Evolutionary conservation across 2,329 filamentous ascomycete species (phyloP).

Genomic region (Aspergillus felis): DNA sequence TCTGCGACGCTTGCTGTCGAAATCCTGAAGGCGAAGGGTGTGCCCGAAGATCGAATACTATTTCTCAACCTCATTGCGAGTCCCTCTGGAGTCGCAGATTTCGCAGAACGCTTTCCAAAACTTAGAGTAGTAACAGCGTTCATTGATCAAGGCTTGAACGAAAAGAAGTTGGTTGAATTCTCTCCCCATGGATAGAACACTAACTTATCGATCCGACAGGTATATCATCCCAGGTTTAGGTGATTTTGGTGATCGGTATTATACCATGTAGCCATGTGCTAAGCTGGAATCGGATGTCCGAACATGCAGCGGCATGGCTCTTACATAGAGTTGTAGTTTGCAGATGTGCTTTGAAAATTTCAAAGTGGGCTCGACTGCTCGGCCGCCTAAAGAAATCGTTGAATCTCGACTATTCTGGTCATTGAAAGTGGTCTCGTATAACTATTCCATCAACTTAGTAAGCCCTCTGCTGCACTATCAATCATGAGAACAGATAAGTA

Average conservation of each 20-base stretch:
- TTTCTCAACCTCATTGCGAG: slow-evolving; percentile 98
- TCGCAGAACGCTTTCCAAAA: slow-evolving; percentile 83
- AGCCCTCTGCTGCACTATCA: slow-evolving; percentile 17
- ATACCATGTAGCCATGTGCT: slow-evolving; percentile 64
- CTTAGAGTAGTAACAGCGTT: slow-evolving; percentile 92
- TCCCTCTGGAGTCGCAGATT: slow-evolving; percentile 84
- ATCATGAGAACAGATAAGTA: slow-evolving; percentile 25
- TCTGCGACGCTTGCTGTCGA: slow-evolving; percentile 97
- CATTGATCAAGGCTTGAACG: slow-evolving; percentile 91
- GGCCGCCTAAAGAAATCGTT: background rate
- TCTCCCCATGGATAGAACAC: background rate
- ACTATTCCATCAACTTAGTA: background rate
- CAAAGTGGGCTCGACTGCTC: background rate
- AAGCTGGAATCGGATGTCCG: background rate
- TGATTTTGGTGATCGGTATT: slow-evolving; percentile 94
- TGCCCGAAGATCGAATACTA: slow-evolving; percentile 90
- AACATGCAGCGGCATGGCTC: background rate
- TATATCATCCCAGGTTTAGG: slow-evolving; percentile 93
- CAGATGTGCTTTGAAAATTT: background rate
- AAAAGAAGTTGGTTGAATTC: slow-evolving; percentile 74
- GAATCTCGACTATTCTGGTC: background rate
- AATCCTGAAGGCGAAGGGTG: slow-evolving; percentile 81
- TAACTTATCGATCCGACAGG: slow-evolving; percentile 47
- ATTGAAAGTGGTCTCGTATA: background rate
- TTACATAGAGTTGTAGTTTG: background rate